These are phyloP conservation scores for Pyrenochaeta sp. DNA, from an alignment of 2,329 filamentous ascomycete genomes.

Conservation along the genomic window DNA sequence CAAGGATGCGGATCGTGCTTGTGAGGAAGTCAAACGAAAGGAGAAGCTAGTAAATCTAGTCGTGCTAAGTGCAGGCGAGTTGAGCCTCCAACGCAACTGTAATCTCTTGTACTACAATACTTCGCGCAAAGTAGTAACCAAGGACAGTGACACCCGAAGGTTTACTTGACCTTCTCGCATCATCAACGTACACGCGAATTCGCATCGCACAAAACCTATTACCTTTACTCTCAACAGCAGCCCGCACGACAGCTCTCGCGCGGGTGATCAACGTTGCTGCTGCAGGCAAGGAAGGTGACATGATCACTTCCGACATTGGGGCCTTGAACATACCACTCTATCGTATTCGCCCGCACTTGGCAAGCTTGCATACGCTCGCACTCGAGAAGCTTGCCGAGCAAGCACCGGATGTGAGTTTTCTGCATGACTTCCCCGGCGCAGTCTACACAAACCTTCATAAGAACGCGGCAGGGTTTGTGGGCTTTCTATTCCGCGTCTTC, in stretches of 20 bases:
- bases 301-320: constrained; percentile 17
- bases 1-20: constrained; percentile 52
- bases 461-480: constrained; percentile 4
- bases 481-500: neutral
- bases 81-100: neutral
- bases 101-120: neutral
- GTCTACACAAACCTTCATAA: constrained; percentile 26
- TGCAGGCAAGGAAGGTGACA: constrained; percentile 23
- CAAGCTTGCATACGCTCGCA: constrained; percentile 34
- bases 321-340: constrained; percentile 30
- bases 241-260: constrained; percentile 20
- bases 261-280: constrained; percentile 36
- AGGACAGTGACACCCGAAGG: constrained; percentile 38
- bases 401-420: constrained; percentile 29
- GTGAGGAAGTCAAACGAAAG: constrained; percentile 57
- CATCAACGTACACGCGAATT: constrained; percentile 44
- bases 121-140: neutral
- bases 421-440: constrained; percentile 33
- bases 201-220: constrained; percentile 49
- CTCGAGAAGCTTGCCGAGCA: constrained; percentile 26
- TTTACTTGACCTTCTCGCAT: constrained; percentile 37
- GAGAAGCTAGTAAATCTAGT: constrained; percentile 64
- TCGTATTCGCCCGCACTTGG: constrained; percentile 26
- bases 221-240: constrained; percentile 41
- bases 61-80: constrained; percentile 59